Evolutionary conservation across 768 basidiomycete species (phyloP), one percentile per base, ranked within the genome.

Genomic region (Boletus eberwhitei): DNA sequence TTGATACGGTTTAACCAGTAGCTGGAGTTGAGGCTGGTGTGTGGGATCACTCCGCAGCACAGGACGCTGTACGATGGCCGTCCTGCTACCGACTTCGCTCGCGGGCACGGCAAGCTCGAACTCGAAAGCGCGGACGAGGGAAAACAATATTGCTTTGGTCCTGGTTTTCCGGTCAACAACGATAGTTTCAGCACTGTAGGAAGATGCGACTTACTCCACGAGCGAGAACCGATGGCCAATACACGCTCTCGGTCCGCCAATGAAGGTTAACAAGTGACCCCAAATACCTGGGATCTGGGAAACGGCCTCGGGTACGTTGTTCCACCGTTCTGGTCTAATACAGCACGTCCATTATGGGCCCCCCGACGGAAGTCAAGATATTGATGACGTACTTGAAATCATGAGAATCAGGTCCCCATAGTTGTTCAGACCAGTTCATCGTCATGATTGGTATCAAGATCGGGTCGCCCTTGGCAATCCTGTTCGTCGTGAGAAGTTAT

Each of bases 191-290:
- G 14, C 37, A 0, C 14, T 9, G 11, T 19, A 31, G 19, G 22
- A 24, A 3, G 3, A 8, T 24, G 21, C 8, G 13, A 22, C 81
- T 38, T 54, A 84, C 81, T 84, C 84, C 16, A 79, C 71, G 21
- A 87, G 66, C 14, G 86, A 75, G 63, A 87, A 87, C 4, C 82
- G 78, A 63, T 80, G 87, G 0, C 85, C 85, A 35, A 88, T 86
- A 56, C 86, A 89, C 0, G 83, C 77, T 19, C 78, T 76, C 14
- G 84, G 81, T 6, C 87, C 87, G 34, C 83, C 83, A 3, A 85
- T 59, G 75, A 89, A 89, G 0, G 81, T 77, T 35, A 87, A 63
- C 57, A 82, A 62, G 60, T 85, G 78, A 8, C 79, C 76, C 79
- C 80, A 86, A 0, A 87, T 74, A 7, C 85, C 82, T 5, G 87